Base-by-base conservation (phyloP, 2,329 filamentous ascomycete genomes). In the Beauveria bassiana region DNA sequence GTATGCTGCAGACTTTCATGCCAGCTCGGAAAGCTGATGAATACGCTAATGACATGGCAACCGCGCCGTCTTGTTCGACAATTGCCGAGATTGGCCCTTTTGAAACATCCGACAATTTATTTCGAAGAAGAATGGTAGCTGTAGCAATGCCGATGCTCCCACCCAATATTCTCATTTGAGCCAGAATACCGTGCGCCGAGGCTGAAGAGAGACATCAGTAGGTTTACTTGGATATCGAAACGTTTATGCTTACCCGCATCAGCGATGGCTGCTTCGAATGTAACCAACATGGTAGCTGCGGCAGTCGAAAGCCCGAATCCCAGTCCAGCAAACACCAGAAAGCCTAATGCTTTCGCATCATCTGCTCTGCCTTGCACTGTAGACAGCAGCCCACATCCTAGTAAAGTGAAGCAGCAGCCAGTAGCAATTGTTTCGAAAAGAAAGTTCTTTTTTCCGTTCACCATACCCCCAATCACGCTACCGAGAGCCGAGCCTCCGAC, bases 91-190 rank as follows among this genome's bases (percentile, higher is more conserved):
- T 26, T 6, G 18, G 8, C 63, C 45, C 40, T 62, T 61, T 20
- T 14, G 34, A 38, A 38, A 14, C 34, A 38, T 38, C 34, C 34
- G 67, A 62, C 7, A 69, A 47, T 70, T 71, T 65, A 67, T 72
- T 55, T 63, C 71, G 49, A 66, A 81, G 66, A 18, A 83, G 73
- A 18, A 78, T 77, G 1, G 81, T 78, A 22, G 80, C 83, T 1
- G 78, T 74, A 3, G 81, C 79, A 58, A 84, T 82, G 3, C 81
- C 81, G 31, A 84, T 71, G 61, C 80, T 82, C 6, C 81, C 81
- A 5, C 81, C 81, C 0, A 83, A 71, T 24, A 84, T 76, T 38
- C 81, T 75, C 26, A 77, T 69, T 61, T 84, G 80, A 0, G 81
- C 78, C 14, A 83, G 67, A 45, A 84, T 77, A 0, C 80, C 81